Evolutionary conservation across 2,329 filamentous ascomycete species (phyloP).

Genomic region (Penicillium occitanis): DNA sequence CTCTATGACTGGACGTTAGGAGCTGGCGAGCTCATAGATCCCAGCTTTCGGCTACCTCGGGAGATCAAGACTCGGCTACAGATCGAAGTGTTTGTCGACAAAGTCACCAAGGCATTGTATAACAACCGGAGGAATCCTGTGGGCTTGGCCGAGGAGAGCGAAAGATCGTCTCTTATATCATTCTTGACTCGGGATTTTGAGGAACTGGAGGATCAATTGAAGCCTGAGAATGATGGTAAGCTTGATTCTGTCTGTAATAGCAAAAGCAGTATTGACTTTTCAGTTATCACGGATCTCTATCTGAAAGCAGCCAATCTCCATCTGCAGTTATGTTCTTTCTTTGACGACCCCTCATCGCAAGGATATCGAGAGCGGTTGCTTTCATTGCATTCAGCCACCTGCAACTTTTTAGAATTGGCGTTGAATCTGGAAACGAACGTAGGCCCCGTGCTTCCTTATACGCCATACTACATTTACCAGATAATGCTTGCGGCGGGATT

Average conservation of each 20-base stretch:
- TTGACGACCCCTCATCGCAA: conserved; percentile 48
- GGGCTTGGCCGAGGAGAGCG: conserved; percentile 47
- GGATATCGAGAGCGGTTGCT: conserved; percentile 49
- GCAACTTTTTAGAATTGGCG: conserved; percentile 48
- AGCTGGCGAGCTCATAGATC: conserved; percentile 44
- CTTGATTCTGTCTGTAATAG: not conserved
- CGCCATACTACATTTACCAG: conserved; percentile 64
- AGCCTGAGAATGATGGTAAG: conserved; percentile 43
- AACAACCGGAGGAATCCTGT: conserved; percentile 57
- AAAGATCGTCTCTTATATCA: conserved; percentile 46
- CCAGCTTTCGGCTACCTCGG: conserved; percentile 52
- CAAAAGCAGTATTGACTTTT: conserved; percentile 18
- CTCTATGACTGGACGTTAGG: conserved; percentile 60
- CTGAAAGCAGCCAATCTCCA: conserved; percentile 50
- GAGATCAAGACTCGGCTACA: conserved; percentile 54
- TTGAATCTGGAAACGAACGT: conserved; percentile 46
- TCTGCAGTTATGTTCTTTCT: conserved; percentile 51
- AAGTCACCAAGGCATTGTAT: conserved; percentile 57
- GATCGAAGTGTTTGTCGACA: conserved; percentile 61
- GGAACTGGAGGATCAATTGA: conserved; percentile 54
- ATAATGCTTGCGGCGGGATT: conserved; percentile 66
- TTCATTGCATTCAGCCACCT: conserved; percentile 48
- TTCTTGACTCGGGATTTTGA: conserved; percentile 50
- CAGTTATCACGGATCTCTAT: conserved; percentile 50
- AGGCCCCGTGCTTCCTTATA: conserved; percentile 53